Evolutionary conservation across 768 basidiomycete genomes (phyloP).

Genomic region (Suillus discolor): DNA sequence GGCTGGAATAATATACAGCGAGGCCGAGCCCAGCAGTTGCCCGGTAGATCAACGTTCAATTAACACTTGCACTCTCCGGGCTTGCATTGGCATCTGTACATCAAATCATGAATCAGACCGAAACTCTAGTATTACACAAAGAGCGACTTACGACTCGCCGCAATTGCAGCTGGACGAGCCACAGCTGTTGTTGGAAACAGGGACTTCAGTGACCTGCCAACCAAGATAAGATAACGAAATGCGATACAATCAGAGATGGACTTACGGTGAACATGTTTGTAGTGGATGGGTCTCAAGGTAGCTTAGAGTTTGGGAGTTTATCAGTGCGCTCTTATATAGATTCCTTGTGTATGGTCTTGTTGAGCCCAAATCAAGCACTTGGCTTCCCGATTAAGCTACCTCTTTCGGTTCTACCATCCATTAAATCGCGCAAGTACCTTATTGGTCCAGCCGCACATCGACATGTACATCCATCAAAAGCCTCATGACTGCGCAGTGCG

Average conservation of each 20-base stretch:
- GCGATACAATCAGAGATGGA: not conserved
- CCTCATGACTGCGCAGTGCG: not conserved
- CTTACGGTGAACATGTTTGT: not conserved
- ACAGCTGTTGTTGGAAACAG: not conserved
- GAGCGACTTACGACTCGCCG: not conserved
- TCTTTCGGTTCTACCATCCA: not conserved
- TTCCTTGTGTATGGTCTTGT: slow-evolving; percentile 1
- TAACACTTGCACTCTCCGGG: not conserved
- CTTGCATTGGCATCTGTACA: slow-evolving; percentile 3
- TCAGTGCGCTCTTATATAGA: not conserved
- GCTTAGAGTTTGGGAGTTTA: not conserved
- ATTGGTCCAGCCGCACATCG: not conserved
- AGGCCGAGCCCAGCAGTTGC: not conserved
- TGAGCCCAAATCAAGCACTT: not conserved
- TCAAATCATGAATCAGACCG: not conserved
- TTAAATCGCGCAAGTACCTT: not conserved
- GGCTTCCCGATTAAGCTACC: not conserved
- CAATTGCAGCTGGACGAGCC: not conserved
- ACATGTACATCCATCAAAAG: not conserved
- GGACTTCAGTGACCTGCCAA: not conserved
- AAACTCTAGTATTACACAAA: not conserved
- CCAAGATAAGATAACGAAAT: not conserved
- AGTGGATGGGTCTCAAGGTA: too few species aligned
- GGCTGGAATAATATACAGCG: not conserved
- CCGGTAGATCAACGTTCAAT: not conserved